Evolutionary conservation across 371 early-diverging fungal species (phyloP).

Genomic region (Mortierella sp.): DNA sequence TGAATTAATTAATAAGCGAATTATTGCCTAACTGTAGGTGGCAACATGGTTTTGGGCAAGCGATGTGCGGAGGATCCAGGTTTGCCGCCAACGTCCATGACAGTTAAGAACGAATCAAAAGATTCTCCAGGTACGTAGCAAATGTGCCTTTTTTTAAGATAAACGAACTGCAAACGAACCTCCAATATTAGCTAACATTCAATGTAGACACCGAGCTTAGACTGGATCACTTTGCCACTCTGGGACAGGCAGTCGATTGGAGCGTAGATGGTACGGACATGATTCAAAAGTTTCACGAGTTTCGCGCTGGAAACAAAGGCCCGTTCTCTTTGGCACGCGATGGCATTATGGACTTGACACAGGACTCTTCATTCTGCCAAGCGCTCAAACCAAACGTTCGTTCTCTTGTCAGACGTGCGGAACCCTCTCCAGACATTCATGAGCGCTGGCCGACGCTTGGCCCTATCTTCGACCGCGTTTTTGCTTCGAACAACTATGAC

Average conservation of each 20-base stretch:
- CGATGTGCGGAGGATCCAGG: background rate
- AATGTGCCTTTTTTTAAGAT: too few species aligned
- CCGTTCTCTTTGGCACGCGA: constrained; percentile 17
- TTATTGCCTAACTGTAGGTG: background rate
- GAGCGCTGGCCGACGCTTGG: constrained; percentile 29
- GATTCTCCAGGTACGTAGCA: background rate
- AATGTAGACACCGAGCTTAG: background rate
- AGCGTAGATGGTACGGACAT: constrained; percentile 5
- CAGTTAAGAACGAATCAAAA: background rate
- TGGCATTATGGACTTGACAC: constrained; percentile 18
- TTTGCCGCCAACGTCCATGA: background rate
- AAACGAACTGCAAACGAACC: background rate
- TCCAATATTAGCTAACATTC: background rate
- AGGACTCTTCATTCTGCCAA: constrained; percentile 15
- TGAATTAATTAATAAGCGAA: background rate
- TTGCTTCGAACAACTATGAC: constrained; percentile 17
- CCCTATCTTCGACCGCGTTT: constrained; percentile 23
- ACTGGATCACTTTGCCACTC: background rate
- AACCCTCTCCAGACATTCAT: constrained; percentile 25
- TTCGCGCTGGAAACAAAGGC: constrained; percentile 8
- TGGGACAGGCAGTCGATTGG: background rate
- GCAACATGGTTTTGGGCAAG: background rate
- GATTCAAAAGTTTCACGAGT: constrained; percentile 9
- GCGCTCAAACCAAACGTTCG: background rate
- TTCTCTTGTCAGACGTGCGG: background rate